A percentile compares a stretch with the other conserved stretches of the same genome.
phyloP scores from a whole-genome alignment of 208 protist genomes.

The Trypanosoma boissoni region DNA sequence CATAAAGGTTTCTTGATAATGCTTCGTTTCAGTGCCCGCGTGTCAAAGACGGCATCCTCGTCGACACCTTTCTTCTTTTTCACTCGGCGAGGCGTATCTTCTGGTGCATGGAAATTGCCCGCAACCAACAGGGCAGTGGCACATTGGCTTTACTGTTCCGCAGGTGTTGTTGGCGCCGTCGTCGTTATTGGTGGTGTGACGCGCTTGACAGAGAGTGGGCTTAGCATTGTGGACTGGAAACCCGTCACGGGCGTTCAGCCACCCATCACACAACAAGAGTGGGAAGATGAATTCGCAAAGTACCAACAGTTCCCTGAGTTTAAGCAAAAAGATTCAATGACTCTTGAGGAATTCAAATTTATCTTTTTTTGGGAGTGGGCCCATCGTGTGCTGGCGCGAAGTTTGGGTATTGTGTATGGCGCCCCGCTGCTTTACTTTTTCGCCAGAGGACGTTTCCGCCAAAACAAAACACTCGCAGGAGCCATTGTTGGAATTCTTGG shows the following conservation, averaged over 20 bases:
- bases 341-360: conserved; percentile 93
- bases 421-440: conserved; percentile 91
- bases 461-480: conserved; percentile 38
- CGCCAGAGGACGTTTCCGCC: conserved; percentile 52
- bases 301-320: conserved; percentile 97
- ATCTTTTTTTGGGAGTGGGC: conserved; percentile 98
- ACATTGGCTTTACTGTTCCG: conserved; percentile 86
- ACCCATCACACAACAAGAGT: conserved; percentile 89
- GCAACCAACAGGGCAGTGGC: conserved; percentile 65
- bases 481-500: conserved; percentile 55
- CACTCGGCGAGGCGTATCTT: conserved; percentile 1
- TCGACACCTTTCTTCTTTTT: neutral
- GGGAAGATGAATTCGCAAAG: conserved; percentile 95
- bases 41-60: conserved; percentile 3
- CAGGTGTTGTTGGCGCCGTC: conserved; percentile 86
- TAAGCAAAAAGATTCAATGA: conserved; percentile 93
- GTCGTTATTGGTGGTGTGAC: conserved; percentile 94
- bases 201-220: conserved; percentile 92
- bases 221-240: conserved; percentile 95
- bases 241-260: conserved; percentile 87
- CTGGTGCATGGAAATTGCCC: conserved; percentile 27
- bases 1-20: too few species aligned
- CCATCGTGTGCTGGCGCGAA: conserved; percentile 92
- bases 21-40: conserved; percentile 18
- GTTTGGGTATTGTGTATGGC: conserved; percentile 88